Evolutionary conservation across 352 stramenopile genomes (phyloP), one percentile per base, ranked within the genome.

Genomic region (Globisporangium heterothallicum): DNA sequence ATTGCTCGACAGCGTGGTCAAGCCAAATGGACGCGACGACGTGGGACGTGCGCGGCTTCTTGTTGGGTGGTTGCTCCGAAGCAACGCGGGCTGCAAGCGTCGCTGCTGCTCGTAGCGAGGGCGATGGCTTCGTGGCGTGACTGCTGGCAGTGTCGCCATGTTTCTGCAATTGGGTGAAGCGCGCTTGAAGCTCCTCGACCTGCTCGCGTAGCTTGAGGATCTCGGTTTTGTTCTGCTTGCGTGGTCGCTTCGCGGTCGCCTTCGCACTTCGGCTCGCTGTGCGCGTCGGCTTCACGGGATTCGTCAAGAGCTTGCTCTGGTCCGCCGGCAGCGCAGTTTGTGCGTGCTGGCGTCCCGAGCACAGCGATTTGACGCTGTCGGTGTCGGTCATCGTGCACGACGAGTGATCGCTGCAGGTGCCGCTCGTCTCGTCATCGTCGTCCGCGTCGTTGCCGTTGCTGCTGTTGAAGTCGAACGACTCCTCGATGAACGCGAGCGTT

Each of bases 1-100:
- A 77, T 26, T 84, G 72, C 10, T 68, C 54, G 10, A 58, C 70
- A 24, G 70, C 70, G 3, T 78, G 41, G 26, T 59, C 63, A 38
- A 76, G 53, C 70, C 72, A 84, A 8, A 80, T 53, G 0, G 65
- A 71, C 41, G 19, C 41, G 14, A 46, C 41, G 24, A 46, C 41
- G n/a, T 29, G 24, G 12, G 41, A 46, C 41, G 24, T 46, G 6
- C 19, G 19, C 24, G 41, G 41, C 12, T 46, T 46, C 41, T 27
- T 46, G 19, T 9, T 46, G 14, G 24, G 19, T 10, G 41, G 24
- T n/a, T 25, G 41, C 19, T 29, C 41, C 24, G 24, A 6, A 24
- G 24, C 41, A 16, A 25, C 19, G 9, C 41, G 41, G 8, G 32
- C 32, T 4, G 41, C 19, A 25, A 27, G 19, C 12, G 41, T 29